Evolutionary conservation across 1,284 basidiomycete genomes (phyloP).

Genomic region (Ustilago bromivora): DNA sequence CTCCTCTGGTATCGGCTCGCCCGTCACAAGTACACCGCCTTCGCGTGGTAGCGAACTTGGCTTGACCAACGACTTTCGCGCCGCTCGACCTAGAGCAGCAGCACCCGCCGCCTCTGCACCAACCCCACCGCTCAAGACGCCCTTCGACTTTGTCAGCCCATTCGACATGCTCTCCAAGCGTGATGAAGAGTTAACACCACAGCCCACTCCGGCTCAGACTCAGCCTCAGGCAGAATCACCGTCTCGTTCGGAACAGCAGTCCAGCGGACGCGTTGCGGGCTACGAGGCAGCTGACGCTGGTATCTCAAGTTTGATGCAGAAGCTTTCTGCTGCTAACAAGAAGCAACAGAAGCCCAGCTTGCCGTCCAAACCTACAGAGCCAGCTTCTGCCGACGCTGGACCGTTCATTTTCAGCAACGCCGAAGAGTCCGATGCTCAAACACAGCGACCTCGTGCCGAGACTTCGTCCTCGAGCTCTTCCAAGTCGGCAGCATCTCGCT

Average conservation of each 20-base stretch:
- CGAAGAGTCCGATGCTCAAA: not conserved
- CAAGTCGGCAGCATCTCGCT: not conserved
- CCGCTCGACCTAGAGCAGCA: not conserved
- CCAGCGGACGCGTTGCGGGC: not conserved
- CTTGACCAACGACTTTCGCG: not conserved
- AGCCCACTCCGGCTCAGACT: constrained; percentile 7
- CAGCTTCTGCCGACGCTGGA: not conserved
- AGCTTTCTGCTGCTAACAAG: constrained; percentile 29
- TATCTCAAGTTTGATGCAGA: constrained; percentile 26
- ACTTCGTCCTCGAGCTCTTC: not conserved
- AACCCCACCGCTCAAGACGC: constrained; percentile 19
- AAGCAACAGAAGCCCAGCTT: not conserved
- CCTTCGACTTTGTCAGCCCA: constrained; percentile 46
- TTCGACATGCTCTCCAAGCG: constrained; percentile 38
- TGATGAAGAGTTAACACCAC: constrained; percentile 8
- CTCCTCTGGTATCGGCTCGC: constrained; percentile 21
- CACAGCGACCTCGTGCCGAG: not conserved
- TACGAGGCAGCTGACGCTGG: constrained; percentile 31
- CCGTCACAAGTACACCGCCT: constrained; percentile 12
- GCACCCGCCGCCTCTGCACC: constrained; percentile 11
- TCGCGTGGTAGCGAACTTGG: constrained; percentile 1
- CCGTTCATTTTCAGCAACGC: not conserved
- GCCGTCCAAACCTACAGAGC: not conserved
- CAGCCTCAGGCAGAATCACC: not conserved
- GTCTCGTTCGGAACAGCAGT: not conserved